Evolutionary conservation across 805 yeast genomes (phyloP).

Genomic region (Teunomyces lycoperdinae): DNA sequence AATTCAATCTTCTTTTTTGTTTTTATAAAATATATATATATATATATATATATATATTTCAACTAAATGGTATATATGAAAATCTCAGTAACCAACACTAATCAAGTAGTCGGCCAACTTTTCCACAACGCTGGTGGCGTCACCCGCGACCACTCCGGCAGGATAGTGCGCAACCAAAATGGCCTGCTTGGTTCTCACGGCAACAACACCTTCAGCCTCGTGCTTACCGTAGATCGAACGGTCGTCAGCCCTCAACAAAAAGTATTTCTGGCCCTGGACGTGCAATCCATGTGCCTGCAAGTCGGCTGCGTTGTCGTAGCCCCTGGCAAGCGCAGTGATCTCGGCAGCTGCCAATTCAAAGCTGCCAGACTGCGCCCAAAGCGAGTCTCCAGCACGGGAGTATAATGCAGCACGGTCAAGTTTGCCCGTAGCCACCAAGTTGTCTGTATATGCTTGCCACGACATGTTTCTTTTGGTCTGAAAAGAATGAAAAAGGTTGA

Average conservation of each 20-base stretch:
- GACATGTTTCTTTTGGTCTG: slow-evolving; percentile 9
- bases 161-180: slow-evolving; percentile 93
- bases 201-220: slow-evolving; percentile 83
- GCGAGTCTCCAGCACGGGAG: slow-evolving; percentile 91
- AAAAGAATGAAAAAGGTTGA: neutral
- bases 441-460: slow-evolving; percentile 86
- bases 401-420: slow-evolving; percentile 90
- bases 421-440: slow-evolving; percentile 81
- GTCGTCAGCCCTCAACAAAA: slow-evolving; percentile 83
- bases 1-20: neutral
- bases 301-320: slow-evolving; percentile 74
- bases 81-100: slow-evolving; percentile 70
- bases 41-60: no score
- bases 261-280: slow-evolving; percentile 81
- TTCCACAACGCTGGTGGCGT: slow-evolving; percentile 92
- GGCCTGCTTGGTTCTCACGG: slow-evolving; percentile 93
- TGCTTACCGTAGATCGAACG: slow-evolving; percentile 91
- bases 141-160: slow-evolving; percentile 87
- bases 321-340: slow-evolving; percentile 68
- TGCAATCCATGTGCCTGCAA: slow-evolving; percentile 87
- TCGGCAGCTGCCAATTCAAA: slow-evolving; percentile 67
- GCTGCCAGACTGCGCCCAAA: slow-evolving; percentile 84
- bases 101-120: slow-evolving; percentile 94
- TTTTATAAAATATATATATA: no score
- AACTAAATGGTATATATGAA: neutral